Evolutionary conservation across 1,284 basidiomycete species (phyloP), one percentile per base, ranked within the genome.

Genomic region (Leccinum subspadiceum): DNA sequence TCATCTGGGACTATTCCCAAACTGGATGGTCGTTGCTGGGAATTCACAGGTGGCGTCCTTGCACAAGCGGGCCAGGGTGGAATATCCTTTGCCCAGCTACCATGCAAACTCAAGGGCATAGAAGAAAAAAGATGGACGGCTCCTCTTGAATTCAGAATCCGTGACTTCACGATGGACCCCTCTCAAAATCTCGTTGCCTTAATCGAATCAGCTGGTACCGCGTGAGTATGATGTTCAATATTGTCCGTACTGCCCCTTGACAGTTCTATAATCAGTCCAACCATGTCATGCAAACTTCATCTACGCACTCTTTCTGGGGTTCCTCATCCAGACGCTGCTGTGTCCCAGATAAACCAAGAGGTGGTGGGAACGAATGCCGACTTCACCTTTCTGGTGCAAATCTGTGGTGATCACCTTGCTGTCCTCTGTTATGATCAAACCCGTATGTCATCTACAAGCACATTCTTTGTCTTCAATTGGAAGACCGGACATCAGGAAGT

Each of bases 131-230:
- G 73, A 35, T 88, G 86, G 86, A 61, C 81, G 24, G 65, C 72
- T 22, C 70, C 75, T 24, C 66, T 81, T 46, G 77, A 74, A 4
- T 75, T 81, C 59, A 54, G 60, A 17, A 70, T 84, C n/a, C 78
- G 82, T 10, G 87, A 88, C 64, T 87, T 87, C 65, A 76, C 76
- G 4, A 80, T 88, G 62, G 86, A 89, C 66, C 81, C 80, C 24
- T 76, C 80, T 15, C 85, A 86, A 68, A 78, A 87, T 66, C 73
- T 89, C 20, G 67, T 87, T 12, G 78, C 85, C 13, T 60, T 83
- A 7, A 67, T 87, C 9, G 79, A 85, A 67, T 66, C 63, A 24
- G 65, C 68, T 8, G 66, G 59, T 4, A 37, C 15, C n/a, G 6
- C 54, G 71, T 74, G 55, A 62, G 73, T 63, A 12, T 17, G 9